Evolutionary conservation across 1,284 basidiomycete species (phyloP).

Genomic region (Termitomyces sp.): DNA sequence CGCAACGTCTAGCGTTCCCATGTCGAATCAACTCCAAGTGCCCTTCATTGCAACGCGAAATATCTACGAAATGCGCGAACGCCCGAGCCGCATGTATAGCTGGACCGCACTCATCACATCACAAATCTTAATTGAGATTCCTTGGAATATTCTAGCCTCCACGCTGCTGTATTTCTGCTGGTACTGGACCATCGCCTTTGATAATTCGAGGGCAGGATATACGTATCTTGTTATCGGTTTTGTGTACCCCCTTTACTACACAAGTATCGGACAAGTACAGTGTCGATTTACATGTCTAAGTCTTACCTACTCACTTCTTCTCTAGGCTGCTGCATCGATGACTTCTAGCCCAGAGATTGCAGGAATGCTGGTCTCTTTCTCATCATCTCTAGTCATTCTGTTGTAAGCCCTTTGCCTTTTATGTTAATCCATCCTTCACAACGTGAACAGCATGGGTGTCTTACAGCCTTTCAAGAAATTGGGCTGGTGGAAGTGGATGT

Average conservation of each 20-base stretch:
- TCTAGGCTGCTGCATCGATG: slow-evolving; percentile 56
- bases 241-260: slow-evolving; percentile 49
- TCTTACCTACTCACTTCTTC: not conserved
- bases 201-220: slow-evolving; percentile 46
- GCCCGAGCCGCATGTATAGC: slow-evolving; percentile 75
- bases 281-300: not conserved
- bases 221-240: slow-evolving; percentile 46
- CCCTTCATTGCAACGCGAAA: slow-evolving; percentile 29
- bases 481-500: slow-evolving; percentile 84
- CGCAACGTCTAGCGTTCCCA: slow-evolving; percentile 42
- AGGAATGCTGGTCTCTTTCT: slow-evolving; percentile 56
- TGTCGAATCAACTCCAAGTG: slow-evolving; percentile 16
- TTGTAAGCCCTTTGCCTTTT: slow-evolving; percentile 41
- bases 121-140: slow-evolving; percentile 57
- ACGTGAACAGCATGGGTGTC: slow-evolving; percentile 47
- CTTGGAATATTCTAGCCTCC: slow-evolving; percentile 62
- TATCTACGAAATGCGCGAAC: slow-evolving; percentile 52
- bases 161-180: slow-evolving; percentile 50
- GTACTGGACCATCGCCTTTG: slow-evolving; percentile 53
- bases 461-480: slow-evolving; percentile 59
- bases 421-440: not conserved
- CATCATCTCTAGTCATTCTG: slow-evolving; percentile 63
- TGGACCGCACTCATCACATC: slow-evolving; percentile 72
- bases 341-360: slow-evolving; percentile 62
- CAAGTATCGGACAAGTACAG: slow-evolving; percentile 45